These are phyloP conservation scores for Cutaneotrichosporon sp. DNA, from an alignment of 1,284 basidiomycete genomes.

Conservation along the genomic window DNA sequence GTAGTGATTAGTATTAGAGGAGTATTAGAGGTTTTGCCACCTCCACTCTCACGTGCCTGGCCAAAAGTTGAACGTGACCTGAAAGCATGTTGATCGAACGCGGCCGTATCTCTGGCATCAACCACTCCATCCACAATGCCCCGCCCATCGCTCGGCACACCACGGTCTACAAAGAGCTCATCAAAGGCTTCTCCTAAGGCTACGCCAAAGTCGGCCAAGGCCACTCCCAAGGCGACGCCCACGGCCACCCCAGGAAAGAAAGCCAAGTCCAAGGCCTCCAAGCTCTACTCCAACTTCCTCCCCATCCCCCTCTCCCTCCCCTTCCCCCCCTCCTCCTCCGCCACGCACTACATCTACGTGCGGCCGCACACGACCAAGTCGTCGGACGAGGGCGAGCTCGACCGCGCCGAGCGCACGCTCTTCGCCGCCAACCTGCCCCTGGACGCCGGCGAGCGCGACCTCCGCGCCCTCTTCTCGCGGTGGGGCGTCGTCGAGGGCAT, in stretches of 20 bases:
- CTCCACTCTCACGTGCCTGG: not conserved
- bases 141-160: not conserved
- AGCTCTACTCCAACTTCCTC: conserved; percentile 42
- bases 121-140: conserved; percentile 5
- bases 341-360: conserved; percentile 46
- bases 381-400: conserved; percentile 31
- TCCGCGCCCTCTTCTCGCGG: conserved; percentile 69
- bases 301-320: too few species aligned
- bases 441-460: conserved; percentile 75
- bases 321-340: conserved; percentile 33
- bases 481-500: conserved; percentile 76
- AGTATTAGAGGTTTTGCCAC: not conserved
- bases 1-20: not conserved
- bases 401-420: conserved; percentile 61
- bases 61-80: not conserved
- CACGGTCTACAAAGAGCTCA: not conserved
- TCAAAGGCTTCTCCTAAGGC: not conserved
- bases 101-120: not conserved
- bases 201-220: not conserved
- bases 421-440: conserved; percentile 84
- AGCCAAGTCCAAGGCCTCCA: not conserved
- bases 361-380: conserved; percentile 32
- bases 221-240: not conserved
- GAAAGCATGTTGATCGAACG: not conserved
- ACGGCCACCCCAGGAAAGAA: too few species aligned